Conservation (phyloP, 1,139 yeast genomes). For the Pichia sp. region DNA sequence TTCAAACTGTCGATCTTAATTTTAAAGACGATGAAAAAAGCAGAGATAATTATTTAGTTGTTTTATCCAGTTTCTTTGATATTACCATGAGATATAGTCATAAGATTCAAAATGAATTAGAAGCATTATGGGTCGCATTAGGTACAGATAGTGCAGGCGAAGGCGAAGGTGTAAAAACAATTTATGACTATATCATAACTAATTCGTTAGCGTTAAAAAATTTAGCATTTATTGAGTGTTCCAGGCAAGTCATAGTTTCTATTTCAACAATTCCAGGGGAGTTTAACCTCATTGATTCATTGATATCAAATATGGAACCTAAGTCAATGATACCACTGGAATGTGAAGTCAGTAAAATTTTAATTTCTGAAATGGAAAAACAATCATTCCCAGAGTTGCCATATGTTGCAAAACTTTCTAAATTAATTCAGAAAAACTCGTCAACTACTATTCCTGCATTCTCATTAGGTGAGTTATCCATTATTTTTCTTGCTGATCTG, state of each 20-base stretch:
- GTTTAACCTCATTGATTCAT: conserved; percentile 51
- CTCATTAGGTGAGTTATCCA: conserved; percentile 81
- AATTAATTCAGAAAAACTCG: conserved; percentile 43
- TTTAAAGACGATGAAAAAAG: conserved; percentile 36
- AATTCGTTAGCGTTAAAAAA: conserved; percentile 69
- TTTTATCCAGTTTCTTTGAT: conserved; percentile 74
- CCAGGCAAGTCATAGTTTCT: conserved; percentile 76
- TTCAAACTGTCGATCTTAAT: conserved; percentile 66
- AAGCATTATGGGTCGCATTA: conserved; percentile 90
- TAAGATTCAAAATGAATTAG: conserved; percentile 76
- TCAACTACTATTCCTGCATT: conserved; percentile 60
- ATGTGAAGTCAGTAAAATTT: conserved; percentile 13
- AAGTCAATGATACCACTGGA: conserved; percentile 74
- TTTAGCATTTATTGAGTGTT: conserved; percentile 67
- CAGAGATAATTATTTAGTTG: conserved; percentile 64
- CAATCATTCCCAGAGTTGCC: conserved; percentile 38
- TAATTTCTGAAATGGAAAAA: conserved; percentile 16
- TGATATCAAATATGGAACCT: conserved; percentile 70
- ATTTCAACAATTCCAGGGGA: conserved; percentile 60
- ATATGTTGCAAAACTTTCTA: conserved; percentile 67
- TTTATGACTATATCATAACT: conserved; percentile 62
- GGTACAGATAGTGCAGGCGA: conserved; percentile 59
- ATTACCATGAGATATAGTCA: conserved; percentile 75
- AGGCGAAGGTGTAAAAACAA: conserved; percentile 64
- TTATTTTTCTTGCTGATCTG: conserved; percentile 78